Percentiles rank a stretch among this genome's conserved stretches.
These are phyloP conservation scores for Lotmaria passim DNA, from an alignment of 208 protist species.

Conservation along the genomic window DNA sequence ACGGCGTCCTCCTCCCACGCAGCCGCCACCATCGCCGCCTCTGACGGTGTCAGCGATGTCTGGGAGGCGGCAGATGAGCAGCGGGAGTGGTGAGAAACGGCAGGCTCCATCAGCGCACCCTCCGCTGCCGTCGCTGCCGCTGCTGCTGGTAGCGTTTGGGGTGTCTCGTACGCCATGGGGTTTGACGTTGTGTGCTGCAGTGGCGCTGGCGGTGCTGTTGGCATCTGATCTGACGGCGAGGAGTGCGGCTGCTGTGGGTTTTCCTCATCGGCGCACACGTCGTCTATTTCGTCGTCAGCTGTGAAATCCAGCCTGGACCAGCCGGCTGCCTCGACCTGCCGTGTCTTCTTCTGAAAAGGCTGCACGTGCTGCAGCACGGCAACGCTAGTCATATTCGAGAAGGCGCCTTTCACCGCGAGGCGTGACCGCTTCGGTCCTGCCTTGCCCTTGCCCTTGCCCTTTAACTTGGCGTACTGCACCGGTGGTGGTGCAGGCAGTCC, in stretches of 20 bases:
- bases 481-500: conserved; percentile 6
- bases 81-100: neutral
- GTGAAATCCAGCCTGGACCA: conserved; percentile 19
- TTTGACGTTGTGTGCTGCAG: neutral
- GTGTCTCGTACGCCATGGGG: too few relatives aligned
- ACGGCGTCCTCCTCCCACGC: conserved; percentile 15
- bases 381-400: conserved; percentile 33
- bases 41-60: neutral
- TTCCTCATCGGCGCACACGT: neutral
- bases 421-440: neutral
- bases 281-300: neutral
- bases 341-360: conserved; percentile 17
- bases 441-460: conserved; percentile 14
- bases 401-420: conserved; percentile 31
- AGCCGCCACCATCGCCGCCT: conserved; percentile 7
- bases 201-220: neutral
- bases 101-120: too few relatives aligned
- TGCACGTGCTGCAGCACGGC: conserved; percentile 31
- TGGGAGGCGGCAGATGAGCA: neutral
- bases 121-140: neutral
- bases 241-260: too few relatives aligned
- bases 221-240: too few relatives aligned
- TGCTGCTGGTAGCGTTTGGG: neutral
- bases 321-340: conserved; percentile 31
- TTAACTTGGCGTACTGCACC: conserved; percentile 12